These are phyloP conservation scores for Begonia fuchsioides DNA, from an alignment of 306 rosid species.

Conservation along the genomic window DNA sequence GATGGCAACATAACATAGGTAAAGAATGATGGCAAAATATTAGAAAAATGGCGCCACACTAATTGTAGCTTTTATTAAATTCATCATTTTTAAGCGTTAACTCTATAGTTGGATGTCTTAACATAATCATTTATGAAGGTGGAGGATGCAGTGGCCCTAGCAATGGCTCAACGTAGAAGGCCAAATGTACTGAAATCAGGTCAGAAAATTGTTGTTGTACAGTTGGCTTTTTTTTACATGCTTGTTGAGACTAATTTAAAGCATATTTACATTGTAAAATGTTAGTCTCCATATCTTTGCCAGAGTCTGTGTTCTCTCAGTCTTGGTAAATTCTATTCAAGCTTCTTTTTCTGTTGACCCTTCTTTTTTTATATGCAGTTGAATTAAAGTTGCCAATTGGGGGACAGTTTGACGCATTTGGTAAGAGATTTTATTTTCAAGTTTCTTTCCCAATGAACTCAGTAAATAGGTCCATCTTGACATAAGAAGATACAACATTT, in stretches of 20 bases:
- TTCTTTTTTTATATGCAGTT: slow-evolving; percentile 26
- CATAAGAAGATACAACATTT: too few relatives aligned
- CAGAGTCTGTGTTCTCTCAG: too few relatives aligned
- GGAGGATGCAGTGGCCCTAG: slow-evolving; percentile 79
- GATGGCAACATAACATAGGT: too few relatives aligned
- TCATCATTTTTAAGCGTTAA: background rate
- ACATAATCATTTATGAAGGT: slow-evolving; percentile 39
- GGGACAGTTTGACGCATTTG: slow-evolving; percentile 69
- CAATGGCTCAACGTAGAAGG: slow-evolving; percentile 58
- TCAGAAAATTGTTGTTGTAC: slow-evolving; percentile 11
- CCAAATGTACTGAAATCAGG: slow-evolving; percentile 44
- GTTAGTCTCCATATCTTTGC: too few relatives aligned
- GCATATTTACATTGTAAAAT: too few relatives aligned
- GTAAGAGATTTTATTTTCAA: slow-evolving; percentile 24
- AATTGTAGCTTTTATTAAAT: background rate
- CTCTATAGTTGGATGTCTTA: slow-evolving; percentile 4
- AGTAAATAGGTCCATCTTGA: too few relatives aligned
- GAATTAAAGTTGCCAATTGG: slow-evolving; percentile 58
- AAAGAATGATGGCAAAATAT: too few relatives aligned
- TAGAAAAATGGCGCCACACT: background rate
- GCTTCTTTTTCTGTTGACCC: slow-evolving; percentile 3
- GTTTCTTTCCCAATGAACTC: background rate
- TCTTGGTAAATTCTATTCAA: too few relatives aligned
- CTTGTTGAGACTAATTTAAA: background rate
- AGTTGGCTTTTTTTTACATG: background rate